A percentile compares a stretch with the other conserved stretches of the same genome.
phyloP scores from a whole-genome alignment of 2,329 filamentous ascomycete species.

The Fusarium pseudonygamai region DNA sequence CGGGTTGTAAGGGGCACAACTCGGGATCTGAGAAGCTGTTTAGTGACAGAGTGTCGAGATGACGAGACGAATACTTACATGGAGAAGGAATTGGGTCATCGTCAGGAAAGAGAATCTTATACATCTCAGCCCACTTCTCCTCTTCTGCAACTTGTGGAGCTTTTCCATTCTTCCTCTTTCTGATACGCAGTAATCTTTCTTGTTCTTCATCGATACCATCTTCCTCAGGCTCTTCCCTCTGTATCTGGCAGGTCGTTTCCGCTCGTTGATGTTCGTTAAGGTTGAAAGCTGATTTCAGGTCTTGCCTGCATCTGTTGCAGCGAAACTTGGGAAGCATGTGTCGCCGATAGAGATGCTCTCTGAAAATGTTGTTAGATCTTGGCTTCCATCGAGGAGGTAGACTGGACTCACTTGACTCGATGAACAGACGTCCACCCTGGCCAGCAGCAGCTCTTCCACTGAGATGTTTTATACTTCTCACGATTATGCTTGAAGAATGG shows the following conservation, averaged over 20 bases:
- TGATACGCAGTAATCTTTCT: not conserved
- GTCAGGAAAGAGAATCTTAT: not conserved
- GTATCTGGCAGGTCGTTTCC: not conserved
- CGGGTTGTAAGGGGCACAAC: not conserved
- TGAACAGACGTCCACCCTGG: not conserved
- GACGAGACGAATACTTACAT: too few relatives aligned
- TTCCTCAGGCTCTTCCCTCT: not conserved
- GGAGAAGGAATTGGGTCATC: not conserved
- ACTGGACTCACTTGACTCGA: not conserved
- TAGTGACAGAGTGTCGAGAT: too few relatives aligned
- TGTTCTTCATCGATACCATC: not conserved
- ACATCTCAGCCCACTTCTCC: not conserved
- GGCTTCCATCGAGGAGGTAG: rapidly evolving
- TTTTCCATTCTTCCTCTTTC: not conserved
- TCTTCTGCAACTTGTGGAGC: not conserved
- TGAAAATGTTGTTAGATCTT: not conserved
- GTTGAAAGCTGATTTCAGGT: not conserved
- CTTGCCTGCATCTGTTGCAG: not conserved
- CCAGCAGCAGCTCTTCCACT: not conserved
- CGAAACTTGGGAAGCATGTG: not conserved
- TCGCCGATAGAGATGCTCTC: not conserved
- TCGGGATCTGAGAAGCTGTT: not conserved
- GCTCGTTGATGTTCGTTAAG: not conserved
- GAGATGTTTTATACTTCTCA: not conserved
- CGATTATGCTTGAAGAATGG: constrained; percentile 1